Evolutionary conservation across 2,329 filamentous ascomycete genomes (phyloP), one percentile per base, ranked within the genome.

Genomic region (Nemania sp.): DNA sequence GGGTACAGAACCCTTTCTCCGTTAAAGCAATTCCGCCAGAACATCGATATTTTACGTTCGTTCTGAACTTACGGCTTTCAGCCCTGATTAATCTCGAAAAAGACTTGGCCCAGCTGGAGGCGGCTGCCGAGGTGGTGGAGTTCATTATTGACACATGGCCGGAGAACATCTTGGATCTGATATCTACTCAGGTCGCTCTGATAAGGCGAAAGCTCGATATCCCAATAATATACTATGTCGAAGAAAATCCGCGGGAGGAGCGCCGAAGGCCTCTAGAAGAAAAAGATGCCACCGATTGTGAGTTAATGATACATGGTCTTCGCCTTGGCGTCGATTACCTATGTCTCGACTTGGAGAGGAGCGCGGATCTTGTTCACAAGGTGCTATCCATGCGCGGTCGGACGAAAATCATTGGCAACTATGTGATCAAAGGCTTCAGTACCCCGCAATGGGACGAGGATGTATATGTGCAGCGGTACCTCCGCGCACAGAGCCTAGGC

Each of bases 291-390:
- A 67, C 74, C 47, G 86, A 88, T 62, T 69, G 82, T 12, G 76
- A 80, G 49, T 71, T 88, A 23, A 74, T 88, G 19, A 77, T 82
- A 34, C 82, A 88, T 57, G 86, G 85, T 5, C 71, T 89, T 19
- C 81, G 86, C 12, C 75, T 89, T 39, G 84, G 81, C 1, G 83
- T 86, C 2, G 86, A 88, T 48, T 89, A 84, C 60, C 64, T 85
- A 46, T 83, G 81, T 28, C 71, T 89, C 5, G 84, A 89, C 64
- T 69, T 90, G 14, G 79, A 81, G 28, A 76, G 83, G 30, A 78
- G 75, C 33, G 75, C 81, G 41, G 69, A 71, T 0, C 63, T 79
- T 6, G 68, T 86, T 4, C 66, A 70, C 7, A 74, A 76, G 19
- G 69, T 86, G 8, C 71, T 86, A 8, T 68, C 70, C 20, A 72